Percentiles rank a stretch among this genome's conserved stretches.
These are phyloP conservation scores for Castanopsis chinensis DNA, from an alignment of 306 rosid species.

Conservation along the genomic window DNA sequence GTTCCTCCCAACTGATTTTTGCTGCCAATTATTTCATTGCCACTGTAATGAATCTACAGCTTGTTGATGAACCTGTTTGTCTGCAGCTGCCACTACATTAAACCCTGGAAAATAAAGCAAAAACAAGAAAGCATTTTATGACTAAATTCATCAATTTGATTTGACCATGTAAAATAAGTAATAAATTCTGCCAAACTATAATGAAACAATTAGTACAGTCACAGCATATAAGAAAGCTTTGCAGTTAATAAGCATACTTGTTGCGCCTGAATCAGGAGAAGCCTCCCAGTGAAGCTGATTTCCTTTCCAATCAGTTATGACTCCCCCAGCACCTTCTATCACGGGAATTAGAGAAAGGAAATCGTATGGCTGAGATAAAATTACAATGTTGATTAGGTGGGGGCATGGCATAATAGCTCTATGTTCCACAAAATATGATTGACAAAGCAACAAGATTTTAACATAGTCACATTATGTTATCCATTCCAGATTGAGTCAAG, in stretches of 20 bases:
- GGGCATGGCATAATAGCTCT: neutral
- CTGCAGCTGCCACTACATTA: slow-evolving; percentile 89
- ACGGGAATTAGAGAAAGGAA: slow-evolving; percentile 84
- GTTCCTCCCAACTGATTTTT: neutral
- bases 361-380: slow-evolving; percentile 78
- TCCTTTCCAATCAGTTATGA: slow-evolving; percentile 95
- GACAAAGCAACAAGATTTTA: neutral
- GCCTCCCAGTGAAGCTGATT: slow-evolving; percentile 80
- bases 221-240: neutral
- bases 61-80: slow-evolving; percentile 68
- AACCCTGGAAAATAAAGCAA: slow-evolving; percentile 48
- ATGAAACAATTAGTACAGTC: neutral
- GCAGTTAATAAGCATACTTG: slow-evolving; percentile 41
- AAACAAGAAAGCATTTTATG: neutral
- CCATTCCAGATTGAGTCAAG: too few species aligned
- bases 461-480: too few species aligned
- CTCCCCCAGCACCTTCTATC: slow-evolving; percentile 94
- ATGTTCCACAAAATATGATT: neutral
- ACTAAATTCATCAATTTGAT: neutral
- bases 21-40: slow-evolving; percentile 33
- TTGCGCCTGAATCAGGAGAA: slow-evolving; percentile 56
- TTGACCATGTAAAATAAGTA: slow-evolving; percentile 10
- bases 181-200: neutral
- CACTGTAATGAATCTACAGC: slow-evolving; percentile 68
- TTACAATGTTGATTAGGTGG: neutral